These are phyloP conservation scores for Trichosporon sp. DNA, from an alignment of 1,284 basidiomycete species.

Conservation along the genomic window DNA sequence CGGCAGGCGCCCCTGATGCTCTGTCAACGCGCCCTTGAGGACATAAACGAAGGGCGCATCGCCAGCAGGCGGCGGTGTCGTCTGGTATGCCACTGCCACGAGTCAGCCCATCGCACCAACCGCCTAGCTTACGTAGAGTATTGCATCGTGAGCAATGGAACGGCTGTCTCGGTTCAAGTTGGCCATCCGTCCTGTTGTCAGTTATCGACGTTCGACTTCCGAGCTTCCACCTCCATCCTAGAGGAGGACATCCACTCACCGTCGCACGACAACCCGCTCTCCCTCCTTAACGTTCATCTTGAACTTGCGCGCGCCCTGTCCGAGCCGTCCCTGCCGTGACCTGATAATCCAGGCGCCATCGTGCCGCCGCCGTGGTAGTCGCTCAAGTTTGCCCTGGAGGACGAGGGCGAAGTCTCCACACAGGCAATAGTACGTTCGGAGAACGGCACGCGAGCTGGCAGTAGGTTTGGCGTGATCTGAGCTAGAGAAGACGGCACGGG, in stretches of 20 bases:
- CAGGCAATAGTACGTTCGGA: constrained; percentile 49
- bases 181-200: constrained; percentile 5
- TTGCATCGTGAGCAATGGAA: constrained; percentile 15
- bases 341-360: constrained; percentile 45
- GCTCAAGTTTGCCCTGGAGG: constrained; percentile 44
- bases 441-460: constrained; percentile 39
- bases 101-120: neutral
- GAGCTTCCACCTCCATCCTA: neutral
- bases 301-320: constrained; percentile 44
- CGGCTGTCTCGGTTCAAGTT: constrained; percentile 40
- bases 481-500: constrained; percentile 41
- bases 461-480: constrained; percentile 42
- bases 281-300: constrained; percentile 45
- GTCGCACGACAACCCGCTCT: constrained; percentile 37
- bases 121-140: neutral
- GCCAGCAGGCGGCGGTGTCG: constrained; percentile 38
- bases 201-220: constrained; percentile 20
- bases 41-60: constrained; percentile 44
- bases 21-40: constrained; percentile 44
- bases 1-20: constrained; percentile 46
- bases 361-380: constrained; percentile 36
- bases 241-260: constrained; percentile 23
- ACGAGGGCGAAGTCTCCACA: constrained; percentile 49
- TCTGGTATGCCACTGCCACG: constrained; percentile 47
- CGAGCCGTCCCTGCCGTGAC: constrained; percentile 5